Evolutionary conservation across 73 alveolate genomes (phyloP).

Genomic region (Paramecium primaurelia): DNA sequence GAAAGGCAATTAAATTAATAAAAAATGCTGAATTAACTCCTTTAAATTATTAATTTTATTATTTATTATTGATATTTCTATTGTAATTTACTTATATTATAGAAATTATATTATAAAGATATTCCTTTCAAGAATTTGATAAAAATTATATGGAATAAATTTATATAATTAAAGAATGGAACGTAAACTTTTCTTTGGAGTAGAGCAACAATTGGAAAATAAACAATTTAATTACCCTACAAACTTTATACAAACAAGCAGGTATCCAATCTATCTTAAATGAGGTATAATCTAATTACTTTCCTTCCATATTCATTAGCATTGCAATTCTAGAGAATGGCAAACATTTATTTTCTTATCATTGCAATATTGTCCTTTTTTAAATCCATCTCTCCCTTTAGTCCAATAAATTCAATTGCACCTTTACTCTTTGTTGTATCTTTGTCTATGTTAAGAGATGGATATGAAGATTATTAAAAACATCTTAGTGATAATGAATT

Average conservation of each 20-base stretch:
- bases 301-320: slow-evolving; percentile 65
- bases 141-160: not conserved
- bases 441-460: slow-evolving; percentile 59
- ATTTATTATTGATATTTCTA: not conserved
- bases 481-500: slow-evolving; percentile 81
- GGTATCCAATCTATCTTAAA: not conserved
- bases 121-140: not conserved
- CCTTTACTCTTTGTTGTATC: slow-evolving; percentile 54
- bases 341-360: slow-evolving; percentile 89
- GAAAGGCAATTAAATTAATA: no score
- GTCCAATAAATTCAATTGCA: slow-evolving; percentile 69
- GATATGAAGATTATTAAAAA: slow-evolving; percentile 91
- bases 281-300: slow-evolving; percentile 43
- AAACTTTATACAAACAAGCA: not conserved
- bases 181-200: not conserved
- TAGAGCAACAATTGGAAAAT: not conserved
- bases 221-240: not conserved
- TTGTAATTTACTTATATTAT: not conserved
- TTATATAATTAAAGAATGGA: not conserved
- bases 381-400: slow-evolving; percentile 66
- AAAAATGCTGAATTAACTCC: no score
- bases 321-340: slow-evolving; percentile 86
- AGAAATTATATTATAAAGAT: no score
- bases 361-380: slow-evolving; percentile 82
- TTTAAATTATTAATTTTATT: no score